Evolutionary conservation across 2,329 filamentous ascomycete genomes (phyloP).

Genomic region (Arachnomyces sp.): DNA sequence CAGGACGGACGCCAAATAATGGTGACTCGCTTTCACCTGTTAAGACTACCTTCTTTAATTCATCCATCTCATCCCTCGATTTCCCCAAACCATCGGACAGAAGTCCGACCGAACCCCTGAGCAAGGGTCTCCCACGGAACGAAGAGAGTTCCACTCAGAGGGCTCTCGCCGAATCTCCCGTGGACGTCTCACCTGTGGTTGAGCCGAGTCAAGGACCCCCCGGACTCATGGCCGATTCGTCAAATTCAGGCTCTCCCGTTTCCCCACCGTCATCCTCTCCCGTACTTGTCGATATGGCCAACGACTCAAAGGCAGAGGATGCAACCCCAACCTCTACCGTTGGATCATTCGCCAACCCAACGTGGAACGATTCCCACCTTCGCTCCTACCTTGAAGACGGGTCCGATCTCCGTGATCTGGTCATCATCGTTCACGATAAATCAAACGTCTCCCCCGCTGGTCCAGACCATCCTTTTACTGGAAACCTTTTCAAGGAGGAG

Average conservation of each 20-base stretch:
- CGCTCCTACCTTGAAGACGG: constrained; percentile 87
- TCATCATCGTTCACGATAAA: constrained; percentile 89
- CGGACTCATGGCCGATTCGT: constrained; percentile 61
- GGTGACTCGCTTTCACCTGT: constrained; percentile 8
- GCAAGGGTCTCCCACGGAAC: constrained; percentile 9
- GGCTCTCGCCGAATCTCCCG: constrained; percentile 60
- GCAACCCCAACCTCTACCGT: constrained; percentile 47
- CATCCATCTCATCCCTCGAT: constrained; percentile 5
- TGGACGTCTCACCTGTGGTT: constrained; percentile 52
- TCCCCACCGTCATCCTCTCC: constrained; percentile 55
- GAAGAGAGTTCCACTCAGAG: constrained; percentile 27
- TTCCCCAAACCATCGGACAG: constrained; percentile 13
- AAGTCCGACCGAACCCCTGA: constrained; percentile 12
- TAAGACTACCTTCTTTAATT: constrained; percentile 6
- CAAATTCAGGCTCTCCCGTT: constrained; percentile 52
- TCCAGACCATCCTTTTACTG: constrained; percentile 77
- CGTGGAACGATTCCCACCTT: constrained; percentile 82
- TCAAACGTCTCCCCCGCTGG: constrained; percentile 70
- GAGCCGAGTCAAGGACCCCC: constrained; percentile 43
- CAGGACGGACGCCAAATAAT: constrained; percentile 15
- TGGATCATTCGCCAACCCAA: constrained; percentile 49
- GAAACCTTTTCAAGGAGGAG: constrained; percentile 75
- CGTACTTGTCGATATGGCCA: constrained; percentile 44
- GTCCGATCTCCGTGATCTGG: constrained; percentile 78
- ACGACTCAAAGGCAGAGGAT: constrained; percentile 19